Base-by-base conservation (phyloP, 208 protist species). In the Balamuthia mandrillaris region DNA sequence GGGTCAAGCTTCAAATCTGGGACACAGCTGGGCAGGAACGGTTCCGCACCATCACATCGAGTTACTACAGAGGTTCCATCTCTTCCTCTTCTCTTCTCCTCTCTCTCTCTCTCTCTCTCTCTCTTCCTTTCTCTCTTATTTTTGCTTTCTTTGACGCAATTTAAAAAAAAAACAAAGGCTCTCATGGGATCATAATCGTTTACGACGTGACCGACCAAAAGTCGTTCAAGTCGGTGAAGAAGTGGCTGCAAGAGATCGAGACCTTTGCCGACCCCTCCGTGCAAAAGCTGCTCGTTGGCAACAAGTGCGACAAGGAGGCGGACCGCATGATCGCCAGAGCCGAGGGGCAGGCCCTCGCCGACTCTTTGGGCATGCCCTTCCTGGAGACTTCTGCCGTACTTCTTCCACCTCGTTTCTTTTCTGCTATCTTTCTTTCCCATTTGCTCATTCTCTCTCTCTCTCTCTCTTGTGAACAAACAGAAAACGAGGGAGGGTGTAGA, bases 1-100 rank as follows among this genome's bases (percentile, higher is more conserved):
- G 96, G 27, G 96, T 98, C 87, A 99, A 99, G 89, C 94, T 99
- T 18, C 97, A 99, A 89, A 99, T 99, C 44, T 84, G 88, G 94
- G 95, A 96, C 51, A 81, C 72, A 3, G 72, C 61, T 66, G 95
- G 94, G 44, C 96, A 98, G 93, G 97, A n/a, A n/a, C n/a, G n/a
- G n/a, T 68, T n/a, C 5, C 44, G 60, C 60, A 68, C 31, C 60
- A 45, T 68, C 18, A 14, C 60, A 14, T 68, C 33, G 63, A 72
- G 63, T 18, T 72, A 24, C 63, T 18, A 4, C 7, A 65, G 31
- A 7, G 56, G 33, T 33, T 65, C 56, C 56, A 41, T 33, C 24
- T 41, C 31, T 33, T 72, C 24, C 63, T n/a, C 12, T 41, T 37
- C 35, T 41, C 63, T 33, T 29, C 49, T 21, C 63, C 29, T 72